These are phyloP conservation scores for Pseudocercospora vitis DNA, from an alignment of 2,329 filamentous ascomycete genomes.

Conservation along the genomic window DNA sequence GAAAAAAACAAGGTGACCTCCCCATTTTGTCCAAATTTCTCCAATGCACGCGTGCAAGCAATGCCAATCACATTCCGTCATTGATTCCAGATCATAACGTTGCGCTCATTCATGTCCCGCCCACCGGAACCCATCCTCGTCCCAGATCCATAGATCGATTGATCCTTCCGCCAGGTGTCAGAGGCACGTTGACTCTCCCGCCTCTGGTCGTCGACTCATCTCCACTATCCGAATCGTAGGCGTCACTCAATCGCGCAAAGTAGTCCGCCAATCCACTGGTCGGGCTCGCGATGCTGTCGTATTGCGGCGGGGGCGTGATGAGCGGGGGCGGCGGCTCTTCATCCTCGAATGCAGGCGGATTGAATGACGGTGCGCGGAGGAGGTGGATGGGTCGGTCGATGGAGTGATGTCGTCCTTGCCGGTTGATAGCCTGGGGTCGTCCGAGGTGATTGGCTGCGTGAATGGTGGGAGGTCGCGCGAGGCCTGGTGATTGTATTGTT, in stretches of 20 bases:
- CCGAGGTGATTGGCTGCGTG: slow-evolving; percentile 35
- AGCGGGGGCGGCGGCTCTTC: slow-evolving; percentile 72
- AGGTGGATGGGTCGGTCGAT: slow-evolving; percentile 76
- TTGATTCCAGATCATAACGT: background rate
- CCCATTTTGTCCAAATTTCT: background rate
- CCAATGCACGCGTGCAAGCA: background rate
- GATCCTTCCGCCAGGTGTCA: slow-evolving; percentile 63
- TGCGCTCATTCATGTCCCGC: slow-evolving; percentile 5
- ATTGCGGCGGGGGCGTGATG: slow-evolving; percentile 80
- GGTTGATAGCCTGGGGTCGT: slow-evolving; percentile 41
- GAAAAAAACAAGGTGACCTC: background rate
- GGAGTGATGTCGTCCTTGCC: slow-evolving; percentile 45
- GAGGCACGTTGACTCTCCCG: slow-evolving; percentile 56
- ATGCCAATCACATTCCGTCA: background rate
- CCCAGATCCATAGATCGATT: slow-evolving; percentile 64
- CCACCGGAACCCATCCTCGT: slow-evolving; percentile 48
- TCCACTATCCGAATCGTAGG: slow-evolving; percentile 51
- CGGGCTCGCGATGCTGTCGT: slow-evolving; percentile 74
- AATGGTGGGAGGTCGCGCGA: slow-evolving; percentile 50
- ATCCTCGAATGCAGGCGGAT: slow-evolving; percentile 82
- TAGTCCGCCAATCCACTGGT: slow-evolving; percentile 77
- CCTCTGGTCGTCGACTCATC: slow-evolving; percentile 24
- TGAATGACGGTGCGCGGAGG: slow-evolving; percentile 78
- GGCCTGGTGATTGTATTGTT: slow-evolving; percentile 41
- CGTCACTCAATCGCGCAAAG: slow-evolving; percentile 73